These are phyloP conservation scores for Penicillium macrosclerotiorum DNA, from an alignment of 495 filamentous ascomycete genomes.

Conservation along the genomic window DNA sequence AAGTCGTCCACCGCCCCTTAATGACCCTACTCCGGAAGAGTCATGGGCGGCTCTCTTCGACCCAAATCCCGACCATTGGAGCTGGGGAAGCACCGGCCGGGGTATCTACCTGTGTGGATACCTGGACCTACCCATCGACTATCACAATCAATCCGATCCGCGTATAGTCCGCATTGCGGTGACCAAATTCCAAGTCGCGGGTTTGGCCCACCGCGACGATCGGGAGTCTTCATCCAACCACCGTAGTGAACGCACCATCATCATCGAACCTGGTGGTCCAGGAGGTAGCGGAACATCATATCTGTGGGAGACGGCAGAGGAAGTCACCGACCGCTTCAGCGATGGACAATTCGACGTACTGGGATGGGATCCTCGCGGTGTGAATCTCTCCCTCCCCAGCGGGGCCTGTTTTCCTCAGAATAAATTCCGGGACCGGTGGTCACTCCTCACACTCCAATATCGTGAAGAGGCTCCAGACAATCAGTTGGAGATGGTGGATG, in stretches of 20 bases:
- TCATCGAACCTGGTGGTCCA: conserved; percentile 17
- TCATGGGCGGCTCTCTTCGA: conserved; percentile 19
- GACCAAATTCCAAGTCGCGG: conserved; percentile 17
- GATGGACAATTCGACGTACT: conserved; percentile 14
- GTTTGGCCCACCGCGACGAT: not conserved
- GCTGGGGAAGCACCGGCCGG: conserved; percentile 8
- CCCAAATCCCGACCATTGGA: conserved; percentile 11
- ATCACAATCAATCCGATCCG: conserved; percentile 13
- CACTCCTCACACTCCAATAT: conserved; percentile 7
- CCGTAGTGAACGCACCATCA: conserved; percentile 19
- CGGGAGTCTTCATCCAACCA: not conserved
- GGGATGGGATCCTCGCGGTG: conserved; percentile 19
- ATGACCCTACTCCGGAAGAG: conserved; percentile 9
- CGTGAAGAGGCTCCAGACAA: conserved; percentile 8
- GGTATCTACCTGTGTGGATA: conserved; percentile 21
- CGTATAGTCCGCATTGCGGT: conserved; percentile 17
- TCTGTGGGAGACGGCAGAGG: conserved; percentile 13
- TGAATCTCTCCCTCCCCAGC: conserved; percentile 15
- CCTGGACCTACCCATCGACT: conserved; percentile 17
- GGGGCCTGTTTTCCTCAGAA: conserved; percentile 15
- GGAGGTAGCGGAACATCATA: conserved; percentile 15
- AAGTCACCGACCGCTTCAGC: conserved; percentile 15
- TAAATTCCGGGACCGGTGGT: conserved; percentile 14
- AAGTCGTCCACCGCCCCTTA: conserved; percentile 9
- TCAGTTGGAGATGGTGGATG: conserved; percentile 14